Percentiles rank a stretch among this genome's conserved stretches.
These are phyloP conservation scores for Acanthamoeba triangularis DNA, from an alignment of 208 protist species.

Conservation along the genomic window DNA sequence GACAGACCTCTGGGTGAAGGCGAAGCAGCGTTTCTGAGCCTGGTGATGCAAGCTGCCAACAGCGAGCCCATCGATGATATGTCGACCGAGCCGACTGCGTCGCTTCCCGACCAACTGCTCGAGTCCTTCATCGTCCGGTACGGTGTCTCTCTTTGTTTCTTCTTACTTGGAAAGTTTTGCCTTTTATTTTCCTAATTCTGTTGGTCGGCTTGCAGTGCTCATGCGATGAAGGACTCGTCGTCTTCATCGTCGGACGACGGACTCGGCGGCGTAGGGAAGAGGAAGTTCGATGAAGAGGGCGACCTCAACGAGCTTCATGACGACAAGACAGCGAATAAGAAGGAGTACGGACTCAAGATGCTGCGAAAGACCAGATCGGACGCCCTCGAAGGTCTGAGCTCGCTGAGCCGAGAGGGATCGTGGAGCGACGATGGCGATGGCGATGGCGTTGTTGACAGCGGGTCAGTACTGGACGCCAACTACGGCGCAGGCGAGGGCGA, in stretches of 20 bases:
- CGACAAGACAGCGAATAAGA: neutral
- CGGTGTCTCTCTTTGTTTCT: neutral
- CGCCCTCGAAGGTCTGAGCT: neutral
- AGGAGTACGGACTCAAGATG: neutral
- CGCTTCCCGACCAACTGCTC: constrained; percentile 28
- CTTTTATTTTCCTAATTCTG: no score
- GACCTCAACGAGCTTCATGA: neutral
- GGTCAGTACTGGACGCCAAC: no score
- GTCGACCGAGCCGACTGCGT: neutral
- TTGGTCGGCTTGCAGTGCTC: neutral
- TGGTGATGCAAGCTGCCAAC: constrained; percentile 34
- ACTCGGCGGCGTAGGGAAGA: neutral
- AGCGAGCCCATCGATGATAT: constrained; percentile 19
- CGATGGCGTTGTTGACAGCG: neutral
- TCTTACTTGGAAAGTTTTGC: neutral
- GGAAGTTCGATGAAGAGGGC: neutral
- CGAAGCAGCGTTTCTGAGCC: constrained; percentile 28
- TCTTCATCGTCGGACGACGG: neutral
- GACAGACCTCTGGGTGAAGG: constrained; percentile 9
- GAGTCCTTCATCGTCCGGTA: constrained; percentile 54
- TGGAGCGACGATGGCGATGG: neutral
- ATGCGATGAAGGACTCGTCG: constrained; percentile 1
- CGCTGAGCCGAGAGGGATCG: neutral
- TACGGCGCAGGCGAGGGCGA: no score
- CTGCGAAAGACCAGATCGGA: neutral